A percentile compares a stretch with the other conserved stretches of the same genome.
Evolutionary conservation across 495 filamentous ascomycete genomes (phyloP).

Genomic region (Penicillium bialowiezense): DNA sequence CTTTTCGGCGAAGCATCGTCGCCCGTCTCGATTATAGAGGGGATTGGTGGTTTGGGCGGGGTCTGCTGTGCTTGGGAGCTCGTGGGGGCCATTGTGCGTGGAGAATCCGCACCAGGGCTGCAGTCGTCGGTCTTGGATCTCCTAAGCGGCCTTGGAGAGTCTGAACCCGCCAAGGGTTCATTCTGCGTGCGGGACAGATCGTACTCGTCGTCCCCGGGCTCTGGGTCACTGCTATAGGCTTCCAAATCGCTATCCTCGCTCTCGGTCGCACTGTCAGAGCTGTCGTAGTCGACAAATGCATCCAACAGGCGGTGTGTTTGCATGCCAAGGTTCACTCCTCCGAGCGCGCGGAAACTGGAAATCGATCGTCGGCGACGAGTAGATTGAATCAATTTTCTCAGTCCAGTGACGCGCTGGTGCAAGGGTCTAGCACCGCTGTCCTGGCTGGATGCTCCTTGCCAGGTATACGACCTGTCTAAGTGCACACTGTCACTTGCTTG

Average conservation of each 20-base stretch:
- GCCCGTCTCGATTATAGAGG: conserved; percentile 47
- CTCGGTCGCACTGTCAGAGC: conserved; percentile 44
- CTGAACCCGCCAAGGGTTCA: conserved; percentile 2
- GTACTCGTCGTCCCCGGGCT: conserved; percentile 25
- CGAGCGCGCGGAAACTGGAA: conserved; percentile 59
- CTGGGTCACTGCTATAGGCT: conserved; percentile 33
- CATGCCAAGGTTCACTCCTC: conserved; percentile 68
- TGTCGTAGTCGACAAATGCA: conserved; percentile 57
- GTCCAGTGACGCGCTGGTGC: conserved; percentile 42
- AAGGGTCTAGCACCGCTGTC: conserved; percentile 44
- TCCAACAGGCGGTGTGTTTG: conserved; percentile 69
- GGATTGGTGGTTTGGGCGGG: conserved; percentile 27
- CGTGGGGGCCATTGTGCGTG: conserved; percentile 19
- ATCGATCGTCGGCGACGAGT: conserved; percentile 60
- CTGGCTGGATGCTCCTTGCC: conserved; percentile 55
- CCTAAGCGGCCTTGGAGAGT: conserved; percentile 10
- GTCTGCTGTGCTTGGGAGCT: neutral
- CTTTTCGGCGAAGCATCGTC: conserved; percentile 39
- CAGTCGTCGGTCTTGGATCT: conserved; percentile 23
- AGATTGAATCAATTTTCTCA: conserved; percentile 48
- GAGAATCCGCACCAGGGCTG: conserved; percentile 11
- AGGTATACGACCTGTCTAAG: conserved; percentile 33
- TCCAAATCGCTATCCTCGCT: conserved; percentile 46
- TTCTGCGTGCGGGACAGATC: conserved; percentile 15
- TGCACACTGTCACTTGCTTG: conserved; percentile 15